Evolutionary conservation across 257 asterid species (phyloP), one percentile per base, ranked within the genome.

Genomic region (Forsythia suspensa): DNA sequence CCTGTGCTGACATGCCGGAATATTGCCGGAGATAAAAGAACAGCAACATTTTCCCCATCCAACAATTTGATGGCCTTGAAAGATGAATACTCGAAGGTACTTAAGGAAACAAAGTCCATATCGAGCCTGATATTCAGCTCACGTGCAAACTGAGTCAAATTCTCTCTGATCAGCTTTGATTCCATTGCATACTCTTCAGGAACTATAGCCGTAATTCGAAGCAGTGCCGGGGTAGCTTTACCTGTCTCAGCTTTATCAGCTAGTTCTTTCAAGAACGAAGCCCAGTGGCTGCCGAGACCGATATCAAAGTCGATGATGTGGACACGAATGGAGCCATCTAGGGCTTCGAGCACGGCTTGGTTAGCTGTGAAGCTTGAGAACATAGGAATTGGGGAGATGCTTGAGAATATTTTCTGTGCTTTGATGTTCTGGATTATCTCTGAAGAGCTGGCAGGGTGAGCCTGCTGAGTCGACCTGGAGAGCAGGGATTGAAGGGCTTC

Each of bases 301-400:
- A 88, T 89, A 61, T 94, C 97, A 77, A 94, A 94, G 76, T 94
- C 98, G 82, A 94, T 85, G 87, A 87, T 89, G 82, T 94, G 98
- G 86, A 91, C 88, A 43, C 82, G 84, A 68, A 73, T 18, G 39
- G 92, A 84, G 79, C 91, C 92, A 76, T 89, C 95, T 4, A 92
- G 70, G 5, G 95, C 96, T 70, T 94, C 97, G 21, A 94, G 94
- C 72, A 92, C 90, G 80, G 97, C 98, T 80, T 94, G 98, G 70
- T 90, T 92, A 8, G 97, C 95, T 73, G 95, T 91, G 91, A 94
- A 90, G 91, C 92, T 90, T 37, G 98, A 84, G 79, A 94, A 94
- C 96, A 89, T 84, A 48, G 97, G 95, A 80, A 94, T 84, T 13
- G 94, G 91, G 4, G 99, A 95, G 67, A 92, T 83, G 80, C 77